phyloP scores from a whole-genome alignment of 2,329 filamentous ascomycete genomes.

The Ophiocordyceps australis region DNA sequence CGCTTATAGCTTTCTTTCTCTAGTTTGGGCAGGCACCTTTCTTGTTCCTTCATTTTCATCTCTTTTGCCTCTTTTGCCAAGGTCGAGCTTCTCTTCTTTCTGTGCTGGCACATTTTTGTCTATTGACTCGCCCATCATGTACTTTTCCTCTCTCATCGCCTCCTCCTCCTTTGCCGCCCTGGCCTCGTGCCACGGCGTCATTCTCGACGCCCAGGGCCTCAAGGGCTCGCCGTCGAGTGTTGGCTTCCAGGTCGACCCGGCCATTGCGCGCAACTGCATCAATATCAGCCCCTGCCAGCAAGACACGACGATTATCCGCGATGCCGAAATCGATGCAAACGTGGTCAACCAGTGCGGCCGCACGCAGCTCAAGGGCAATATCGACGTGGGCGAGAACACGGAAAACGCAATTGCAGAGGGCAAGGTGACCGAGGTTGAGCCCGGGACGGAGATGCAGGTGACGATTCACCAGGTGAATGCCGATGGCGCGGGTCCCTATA shows the following conservation, averaged over 20 bases:
- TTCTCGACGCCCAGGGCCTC: constrained; percentile 26
- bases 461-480: constrained; percentile 4
- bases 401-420: constrained; percentile 27
- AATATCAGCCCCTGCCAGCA: constrained; percentile 47
- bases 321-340: constrained; percentile 31
- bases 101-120: too few relatives aligned
- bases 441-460: constrained; percentile 19
- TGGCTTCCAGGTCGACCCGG: constrained; percentile 32
- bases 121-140: too few relatives aligned
- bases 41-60: too few relatives aligned
- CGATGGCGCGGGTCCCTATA: constrained; percentile 22
- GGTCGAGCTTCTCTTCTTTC: too few relatives aligned
- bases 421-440: constrained; percentile 28
- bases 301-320: constrained; percentile 44
- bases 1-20: too few relatives aligned
- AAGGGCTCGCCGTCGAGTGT: constrained; percentile 24
- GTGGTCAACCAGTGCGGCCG: constrained; percentile 42
- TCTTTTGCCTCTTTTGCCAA: too few relatives aligned
- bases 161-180: background rate
- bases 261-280: constrained; percentile 43
- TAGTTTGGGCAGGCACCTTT: too few relatives aligned
- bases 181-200: constrained; percentile 20
- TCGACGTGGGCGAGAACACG: constrained; percentile 38
- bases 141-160: background rate
- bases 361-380: constrained; percentile 40